Conservation (phyloP, 176 grass and related monocot species). For the Lolium rigidum region DNA sequence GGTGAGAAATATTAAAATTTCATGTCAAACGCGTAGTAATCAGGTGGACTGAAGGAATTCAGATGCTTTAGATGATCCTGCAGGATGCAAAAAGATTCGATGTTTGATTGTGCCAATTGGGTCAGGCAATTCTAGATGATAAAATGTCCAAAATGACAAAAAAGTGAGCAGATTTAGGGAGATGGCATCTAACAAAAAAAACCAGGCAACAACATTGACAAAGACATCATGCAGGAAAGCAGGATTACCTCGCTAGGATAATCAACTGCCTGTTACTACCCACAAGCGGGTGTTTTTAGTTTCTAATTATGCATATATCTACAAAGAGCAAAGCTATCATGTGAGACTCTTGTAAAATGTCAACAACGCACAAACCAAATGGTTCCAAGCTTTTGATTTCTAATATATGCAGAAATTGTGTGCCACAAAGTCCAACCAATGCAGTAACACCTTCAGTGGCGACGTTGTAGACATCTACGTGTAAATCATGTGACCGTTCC, state of each 20-base stretch:
- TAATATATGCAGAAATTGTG: slow-evolving; percentile 16
- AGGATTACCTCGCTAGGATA: slow-evolving; percentile 21
- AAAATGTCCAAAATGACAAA: not conserved
- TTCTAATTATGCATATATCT: slow-evolving; percentile 23
- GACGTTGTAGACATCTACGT: slow-evolving; percentile 53
- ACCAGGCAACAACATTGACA: not conserved
- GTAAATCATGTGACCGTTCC: slow-evolving; percentile 37
- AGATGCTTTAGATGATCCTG: slow-evolving; percentile 12
- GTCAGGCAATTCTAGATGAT: not conserved
- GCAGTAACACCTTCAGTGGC: slow-evolving; percentile 16
- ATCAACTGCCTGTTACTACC: slow-evolving; percentile 3
- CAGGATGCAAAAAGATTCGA: slow-evolving; percentile 18
- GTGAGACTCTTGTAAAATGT: slow-evolving; percentile 25
- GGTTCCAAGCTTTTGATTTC: not conserved
- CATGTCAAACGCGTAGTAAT: slow-evolving; percentile 2
- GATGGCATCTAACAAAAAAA: not conserved
- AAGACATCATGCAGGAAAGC: not conserved
- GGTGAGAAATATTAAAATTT: not conserved
- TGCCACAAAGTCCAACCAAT: slow-evolving; percentile 22
- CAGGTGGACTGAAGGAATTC: not conserved
- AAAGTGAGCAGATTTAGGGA: not conserved
- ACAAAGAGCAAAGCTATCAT: slow-evolving; percentile 28
- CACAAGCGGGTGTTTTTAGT: not conserved
- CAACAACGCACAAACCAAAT: slow-evolving; percentile 13
- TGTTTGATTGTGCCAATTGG: not conserved